Evolutionary conservation across 2,329 filamentous ascomycete genomes (phyloP).

Genomic region (Pseudogymnoascus sp.): DNA sequence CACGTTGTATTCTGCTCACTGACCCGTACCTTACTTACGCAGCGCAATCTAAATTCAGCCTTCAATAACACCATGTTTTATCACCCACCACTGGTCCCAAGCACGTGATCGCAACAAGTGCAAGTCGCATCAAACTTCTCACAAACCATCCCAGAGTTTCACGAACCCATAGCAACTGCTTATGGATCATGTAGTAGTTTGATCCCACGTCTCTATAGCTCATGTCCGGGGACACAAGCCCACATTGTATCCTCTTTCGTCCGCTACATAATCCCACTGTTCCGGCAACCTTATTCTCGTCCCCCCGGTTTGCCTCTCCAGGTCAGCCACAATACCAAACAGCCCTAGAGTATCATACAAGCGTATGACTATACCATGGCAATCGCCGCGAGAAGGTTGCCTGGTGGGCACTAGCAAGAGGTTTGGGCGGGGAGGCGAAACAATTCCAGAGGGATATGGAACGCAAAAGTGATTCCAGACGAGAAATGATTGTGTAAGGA

Average conservation of each 20-base stretch:
- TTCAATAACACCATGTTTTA: background rate
- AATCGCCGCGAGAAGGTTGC: background rate
- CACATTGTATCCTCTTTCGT: background rate
- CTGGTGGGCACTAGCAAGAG: background rate
- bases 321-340: background rate
- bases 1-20: background rate
- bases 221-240: background rate
- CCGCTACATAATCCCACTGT: background rate
- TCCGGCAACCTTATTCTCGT: background rate
- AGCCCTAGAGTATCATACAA: background rate
- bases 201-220: background rate
- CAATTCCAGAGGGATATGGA: background rate
- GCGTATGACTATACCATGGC: background rate
- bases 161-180: background rate
- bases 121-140: background rate
- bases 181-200: background rate
- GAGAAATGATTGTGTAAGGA: background rate
- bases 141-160: constrained; percentile 6
- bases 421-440: background rate
- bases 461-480: background rate
- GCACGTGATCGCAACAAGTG: background rate
- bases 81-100: background rate
- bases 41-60: background rate
- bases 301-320: background rate
- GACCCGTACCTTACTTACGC: background rate